Conservation (phyloP, 805 yeast species). For the Candida sonorensis region DNA sequence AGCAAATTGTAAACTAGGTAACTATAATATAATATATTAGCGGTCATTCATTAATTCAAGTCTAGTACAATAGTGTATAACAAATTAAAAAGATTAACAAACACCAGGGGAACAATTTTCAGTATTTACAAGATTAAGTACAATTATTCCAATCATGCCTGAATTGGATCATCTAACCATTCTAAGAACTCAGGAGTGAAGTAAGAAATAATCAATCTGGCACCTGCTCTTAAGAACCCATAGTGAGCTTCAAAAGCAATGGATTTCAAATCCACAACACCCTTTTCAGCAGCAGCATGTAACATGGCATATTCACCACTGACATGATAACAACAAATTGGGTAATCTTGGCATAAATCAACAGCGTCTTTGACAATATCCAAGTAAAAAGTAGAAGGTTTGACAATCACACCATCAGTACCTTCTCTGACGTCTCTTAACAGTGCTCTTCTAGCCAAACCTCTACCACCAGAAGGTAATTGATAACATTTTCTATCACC, state of each 20-base stretch:
- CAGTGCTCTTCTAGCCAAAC: conserved; percentile 89
- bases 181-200: conserved; percentile 94
- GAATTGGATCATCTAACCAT: conserved; percentile 54
- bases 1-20: too few relatives aligned
- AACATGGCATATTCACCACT: conserved; percentile 97
- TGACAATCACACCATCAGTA: conserved; percentile 90
- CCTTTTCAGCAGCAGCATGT: conserved; percentile 97
- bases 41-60: too few relatives aligned
- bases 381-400: conserved; percentile 92
- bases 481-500: conserved; percentile 95
- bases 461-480: conserved; percentile 87
- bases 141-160: neutral
- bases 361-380: conserved; percentile 89
- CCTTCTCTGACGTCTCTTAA: conserved; percentile 85
- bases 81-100: too few relatives aligned
- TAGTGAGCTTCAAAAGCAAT: conserved; percentile 81
- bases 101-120: too few relatives aligned
- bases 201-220: conserved; percentile 82
- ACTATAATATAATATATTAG: too few relatives aligned
- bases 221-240: conserved; percentile 94
- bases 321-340: conserved; percentile 93
- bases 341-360: conserved; percentile 72
- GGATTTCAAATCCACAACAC: conserved; percentile 76
- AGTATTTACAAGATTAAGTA: too few relatives aligned
- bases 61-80: too few relatives aligned